Percentiles rank a stretch among this genome's conserved stretches.
phyloP scores from a whole-genome alignment of 371 early-diverging fungal species.

The Mortierella sp. region DNA sequence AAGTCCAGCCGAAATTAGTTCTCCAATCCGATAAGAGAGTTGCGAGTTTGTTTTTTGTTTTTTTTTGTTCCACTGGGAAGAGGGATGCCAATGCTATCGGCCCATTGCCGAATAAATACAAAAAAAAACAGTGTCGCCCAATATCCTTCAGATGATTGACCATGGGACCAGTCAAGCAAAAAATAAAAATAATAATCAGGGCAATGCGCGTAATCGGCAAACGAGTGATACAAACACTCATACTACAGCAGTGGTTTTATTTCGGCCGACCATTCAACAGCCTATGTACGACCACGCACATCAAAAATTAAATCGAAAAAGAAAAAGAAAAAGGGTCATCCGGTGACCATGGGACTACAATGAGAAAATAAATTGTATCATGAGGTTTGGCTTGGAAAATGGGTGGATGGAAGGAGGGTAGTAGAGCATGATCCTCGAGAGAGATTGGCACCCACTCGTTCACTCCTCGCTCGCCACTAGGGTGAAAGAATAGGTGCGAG shows the following conservation, averaged over 20 bases:
- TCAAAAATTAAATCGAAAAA: not conserved
- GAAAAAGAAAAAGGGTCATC: conserved; percentile 13
- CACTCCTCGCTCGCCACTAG: not conserved
- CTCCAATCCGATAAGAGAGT: no score
- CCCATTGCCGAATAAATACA: not conserved
- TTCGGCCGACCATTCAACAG: conserved; percentile 18
- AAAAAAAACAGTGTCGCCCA: no score
- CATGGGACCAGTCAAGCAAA: conserved; percentile 3
- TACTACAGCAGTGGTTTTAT: not conserved
- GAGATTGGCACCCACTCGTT: not conserved
- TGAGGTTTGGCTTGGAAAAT: not conserved
- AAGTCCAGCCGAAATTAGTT: not conserved
- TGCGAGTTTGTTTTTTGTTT: no score
- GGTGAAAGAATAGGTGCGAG: not conserved
- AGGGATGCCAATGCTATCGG: no score
- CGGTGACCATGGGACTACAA: conserved; percentile 6
- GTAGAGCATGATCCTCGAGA: not conserved
- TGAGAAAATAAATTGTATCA: not conserved
- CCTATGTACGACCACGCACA: conserved; percentile 34
- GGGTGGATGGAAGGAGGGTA: not conserved
- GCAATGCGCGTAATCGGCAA: no score
- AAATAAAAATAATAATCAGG: not conserved
- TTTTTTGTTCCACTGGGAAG: no score
- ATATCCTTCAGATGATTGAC: no score
- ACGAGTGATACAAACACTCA: not conserved